A percentile compares a stretch with the other conserved stretches of the same genome.
phyloP scores from a whole-genome alignment of 331 rosid species.

The Acacia concinna region DNA sequence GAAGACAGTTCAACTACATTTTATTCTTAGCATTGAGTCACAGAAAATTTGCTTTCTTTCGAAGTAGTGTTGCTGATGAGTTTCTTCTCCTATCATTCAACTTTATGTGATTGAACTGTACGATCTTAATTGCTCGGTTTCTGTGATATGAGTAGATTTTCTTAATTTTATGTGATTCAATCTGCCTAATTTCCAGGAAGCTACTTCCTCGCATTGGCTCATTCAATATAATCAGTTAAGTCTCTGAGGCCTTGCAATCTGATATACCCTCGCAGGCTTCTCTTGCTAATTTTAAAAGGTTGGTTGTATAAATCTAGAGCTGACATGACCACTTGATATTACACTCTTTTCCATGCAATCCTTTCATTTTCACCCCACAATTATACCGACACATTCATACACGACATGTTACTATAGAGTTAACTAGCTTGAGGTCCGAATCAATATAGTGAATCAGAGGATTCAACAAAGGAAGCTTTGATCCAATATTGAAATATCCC shows the following conservation, averaged over 20 bases:
- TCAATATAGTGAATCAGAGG: not conserved
- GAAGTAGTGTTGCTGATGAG: not conserved
- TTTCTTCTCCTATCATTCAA: conserved; percentile 1
- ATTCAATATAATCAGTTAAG: not conserved
- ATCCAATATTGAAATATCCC: conserved; percentile 8
- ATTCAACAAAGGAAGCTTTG: not conserved
- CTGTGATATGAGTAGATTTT: not conserved
- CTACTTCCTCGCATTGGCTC: not conserved
- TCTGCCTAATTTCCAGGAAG: not conserved
- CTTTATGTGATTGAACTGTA: not conserved
- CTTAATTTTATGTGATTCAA: not conserved
- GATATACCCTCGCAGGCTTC: not conserved
- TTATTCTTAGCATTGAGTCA: not conserved
- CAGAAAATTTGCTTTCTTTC: not conserved
- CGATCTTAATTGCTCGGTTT: not conserved
- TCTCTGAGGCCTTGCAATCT: not conserved
- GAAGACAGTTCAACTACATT: conserved; percentile 7
- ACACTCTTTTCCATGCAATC: too few species aligned
- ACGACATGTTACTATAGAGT: too few species aligned
- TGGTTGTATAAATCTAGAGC: not conserved
- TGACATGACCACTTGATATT: not conserved
- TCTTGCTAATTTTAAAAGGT: not conserved
- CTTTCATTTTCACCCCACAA: too few species aligned
- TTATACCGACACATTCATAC: too few species aligned
- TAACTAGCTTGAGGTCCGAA: too few species aligned